phyloP scores from a whole-genome alignment of 2,329 filamentous ascomycete species.

The Epichloe sylvatica region DNA sequence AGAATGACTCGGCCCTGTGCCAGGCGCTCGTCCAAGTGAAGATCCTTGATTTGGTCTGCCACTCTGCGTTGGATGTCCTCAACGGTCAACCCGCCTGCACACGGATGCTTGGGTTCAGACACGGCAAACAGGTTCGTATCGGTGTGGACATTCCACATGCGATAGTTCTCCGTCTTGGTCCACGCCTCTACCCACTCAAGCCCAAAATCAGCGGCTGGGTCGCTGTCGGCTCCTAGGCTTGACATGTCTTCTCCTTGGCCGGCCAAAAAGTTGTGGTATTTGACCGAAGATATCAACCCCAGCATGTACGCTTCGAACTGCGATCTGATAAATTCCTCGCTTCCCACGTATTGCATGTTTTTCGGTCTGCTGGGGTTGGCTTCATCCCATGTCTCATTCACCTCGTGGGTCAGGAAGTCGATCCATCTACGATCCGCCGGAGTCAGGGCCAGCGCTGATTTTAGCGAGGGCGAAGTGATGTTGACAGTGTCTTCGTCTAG shows the following conservation, averaged over 20 bases:
- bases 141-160: slow-evolving; percentile 67
- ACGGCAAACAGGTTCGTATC: slow-evolving; percentile 96
- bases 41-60: slow-evolving; percentile 80
- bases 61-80: slow-evolving; percentile 88
- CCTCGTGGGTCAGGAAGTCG: slow-evolving; percentile 82
- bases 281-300: slow-evolving; percentile 73
- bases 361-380: slow-evolving; percentile 79
- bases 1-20: slow-evolving; percentile 71
- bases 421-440: slow-evolving; percentile 90
- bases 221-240: slow-evolving; percentile 59
- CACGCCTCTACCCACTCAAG: slow-evolving; percentile 76
- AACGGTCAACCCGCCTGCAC: slow-evolving; percentile 79
- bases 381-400: slow-evolving; percentile 95
- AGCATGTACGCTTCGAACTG: slow-evolving; percentile 96
- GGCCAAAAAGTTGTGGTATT: slow-evolving; percentile 67
- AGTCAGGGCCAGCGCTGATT: slow-evolving; percentile 61
- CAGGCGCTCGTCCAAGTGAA: slow-evolving; percentile 85
- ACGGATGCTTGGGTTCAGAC: slow-evolving; percentile 83
- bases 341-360: slow-evolving; percentile 86
- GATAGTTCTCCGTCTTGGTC: slow-evolving; percentile 79
- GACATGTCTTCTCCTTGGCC: slow-evolving; percentile 54
- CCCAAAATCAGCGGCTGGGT: slow-evolving; percentile 74
- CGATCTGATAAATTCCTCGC: slow-evolving; percentile 91
- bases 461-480: slow-evolving; percentile 67
- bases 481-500: slow-evolving; percentile 80